phyloP scores from a whole-genome alignment of 805 yeast genomes.

The Blastobotrys robertii region DNA sequence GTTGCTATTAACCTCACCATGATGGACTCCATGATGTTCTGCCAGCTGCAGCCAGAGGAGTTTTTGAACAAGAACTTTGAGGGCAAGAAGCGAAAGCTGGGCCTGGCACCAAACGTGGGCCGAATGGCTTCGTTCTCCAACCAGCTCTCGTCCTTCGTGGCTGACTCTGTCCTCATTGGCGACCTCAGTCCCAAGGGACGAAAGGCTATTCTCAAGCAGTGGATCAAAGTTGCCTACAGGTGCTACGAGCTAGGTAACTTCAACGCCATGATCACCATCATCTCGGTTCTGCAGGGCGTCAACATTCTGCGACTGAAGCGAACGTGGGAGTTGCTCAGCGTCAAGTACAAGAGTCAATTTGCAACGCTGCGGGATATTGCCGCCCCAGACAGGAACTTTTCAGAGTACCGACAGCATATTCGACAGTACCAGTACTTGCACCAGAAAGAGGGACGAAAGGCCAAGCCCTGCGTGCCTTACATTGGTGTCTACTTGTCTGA shows the following conservation, averaged over 20 bases:
- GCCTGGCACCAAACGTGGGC: slow-evolving; percentile 26
- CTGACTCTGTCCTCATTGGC: slow-evolving; percentile 25
- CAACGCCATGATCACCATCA: slow-evolving; percentile 26
- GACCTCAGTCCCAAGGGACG: slow-evolving; percentile 23
- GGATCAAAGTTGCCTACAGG: slow-evolving; percentile 30
- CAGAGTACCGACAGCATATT: slow-evolving; percentile 23
- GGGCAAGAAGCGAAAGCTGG: slow-evolving; percentile 20
- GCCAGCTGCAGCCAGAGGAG: slow-evolving; percentile 23
- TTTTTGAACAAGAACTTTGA: slow-evolving; percentile 28
- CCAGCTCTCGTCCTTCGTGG: slow-evolving; percentile 29
- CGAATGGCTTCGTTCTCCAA: slow-evolving; percentile 24
- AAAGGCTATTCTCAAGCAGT: slow-evolving; percentile 25
- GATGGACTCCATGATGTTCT: slow-evolving; percentile 25
- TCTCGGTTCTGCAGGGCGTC: slow-evolving; percentile 27
- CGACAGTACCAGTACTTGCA: slow-evolving; percentile 7
- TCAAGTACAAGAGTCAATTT: slow-evolving; percentile 19
- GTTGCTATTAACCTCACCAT: slow-evolving; percentile 28
- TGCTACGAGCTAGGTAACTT: slow-evolving; percentile 24
- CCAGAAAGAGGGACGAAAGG: slow-evolving; percentile 2
- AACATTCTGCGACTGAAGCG: slow-evolving; percentile 26
- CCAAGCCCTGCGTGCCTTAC: slow-evolving; percentile 27
- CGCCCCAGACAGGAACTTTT: slow-evolving; percentile 28
- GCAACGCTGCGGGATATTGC: slow-evolving; percentile 20
- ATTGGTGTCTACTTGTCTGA: slow-evolving; percentile 29
- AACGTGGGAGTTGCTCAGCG: slow-evolving; percentile 26